Evolutionary conservation across 768 basidiomycete species (phyloP).

Genomic region (Hirschioporus abietinus): DNA sequence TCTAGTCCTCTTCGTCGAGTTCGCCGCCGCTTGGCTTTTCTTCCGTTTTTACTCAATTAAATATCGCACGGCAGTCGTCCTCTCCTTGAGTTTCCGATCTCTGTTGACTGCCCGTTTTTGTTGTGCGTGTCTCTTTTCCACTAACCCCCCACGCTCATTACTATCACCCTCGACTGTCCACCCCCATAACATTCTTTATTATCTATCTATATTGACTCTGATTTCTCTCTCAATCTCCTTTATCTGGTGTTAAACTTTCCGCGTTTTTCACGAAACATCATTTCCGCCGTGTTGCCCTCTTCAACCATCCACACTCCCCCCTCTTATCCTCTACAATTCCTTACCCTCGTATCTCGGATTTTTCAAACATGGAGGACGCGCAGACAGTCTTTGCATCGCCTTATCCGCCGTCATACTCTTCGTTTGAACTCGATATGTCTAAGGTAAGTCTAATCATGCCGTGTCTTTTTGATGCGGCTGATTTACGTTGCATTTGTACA

Average conservation of each 20-base stretch:
- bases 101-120: slow-evolving; percentile 5
- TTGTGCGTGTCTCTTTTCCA: slow-evolving; percentile 15
- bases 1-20: not conserved
- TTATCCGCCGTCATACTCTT: slow-evolving; percentile 53
- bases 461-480: slow-evolving; percentile 8
- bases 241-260: slow-evolving; percentile 9
- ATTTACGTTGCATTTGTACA: slow-evolving; percentile 24
- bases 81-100: slow-evolving; percentile 1
- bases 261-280: slow-evolving; percentile 5
- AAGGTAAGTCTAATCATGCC: slow-evolving; percentile 47
- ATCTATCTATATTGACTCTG: slow-evolving; percentile 9
- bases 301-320: slow-evolving; percentile 37
- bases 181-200: slow-evolving; percentile 4
- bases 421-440: slow-evolving; percentile 89
- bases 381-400: slow-evolving; percentile 65
- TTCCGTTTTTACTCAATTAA: not conserved
- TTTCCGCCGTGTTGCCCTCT: slow-evolving; percentile 19
- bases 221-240: slow-evolving; percentile 7
- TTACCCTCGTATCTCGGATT: slow-evolving; percentile 12
- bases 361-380: slow-evolving; percentile 61
- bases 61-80: not conserved
- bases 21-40: not conserved
- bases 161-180: slow-evolving; percentile 4
- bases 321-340: slow-evolving; percentile 1
- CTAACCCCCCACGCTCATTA: slow-evolving; percentile 16